Percentiles rank a stretch among this genome's conserved stretches.
Conservation (phyloP, 169 alveolate genomes). For the Plasmodium inui region DNA sequence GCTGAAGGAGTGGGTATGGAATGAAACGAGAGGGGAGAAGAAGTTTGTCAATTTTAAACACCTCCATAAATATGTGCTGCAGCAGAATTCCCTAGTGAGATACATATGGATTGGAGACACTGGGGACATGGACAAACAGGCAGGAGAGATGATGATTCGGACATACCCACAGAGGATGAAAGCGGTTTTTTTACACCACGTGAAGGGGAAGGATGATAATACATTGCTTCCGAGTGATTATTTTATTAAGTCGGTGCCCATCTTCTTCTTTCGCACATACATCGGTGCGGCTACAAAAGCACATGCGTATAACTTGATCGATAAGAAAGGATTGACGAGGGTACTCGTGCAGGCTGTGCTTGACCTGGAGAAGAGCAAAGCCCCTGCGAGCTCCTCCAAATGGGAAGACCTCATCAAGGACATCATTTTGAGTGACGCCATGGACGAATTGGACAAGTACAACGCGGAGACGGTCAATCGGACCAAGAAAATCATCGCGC, state of each 20-base stretch:
- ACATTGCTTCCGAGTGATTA: conserved; percentile 86
- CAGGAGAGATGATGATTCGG: conserved; percentile 89
- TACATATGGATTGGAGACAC: conserved; percentile 91
- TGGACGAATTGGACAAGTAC: conserved; percentile 83
- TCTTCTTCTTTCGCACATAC: conserved; percentile 86
- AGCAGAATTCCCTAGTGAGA: conserved; percentile 81
- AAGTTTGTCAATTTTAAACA: conserved; percentile 87
- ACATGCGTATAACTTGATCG: conserved; percentile 84
- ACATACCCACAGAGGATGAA: conserved; percentile 83
- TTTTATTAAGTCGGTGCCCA: conserved; percentile 88
- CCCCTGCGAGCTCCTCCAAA: conserved; percentile 81
- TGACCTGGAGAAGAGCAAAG: conserved; percentile 80
- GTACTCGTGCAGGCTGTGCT: conserved; percentile 87
- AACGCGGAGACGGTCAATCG: conserved; percentile 82
- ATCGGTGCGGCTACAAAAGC: conserved; percentile 90
- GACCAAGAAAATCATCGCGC: conserved; percentile 82
- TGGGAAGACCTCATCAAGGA: conserved; percentile 87
- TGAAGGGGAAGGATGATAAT: conserved; percentile 75
- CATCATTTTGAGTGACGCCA: conserved; percentile 82
- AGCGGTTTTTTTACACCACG: conserved; percentile 89
- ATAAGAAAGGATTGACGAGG: conserved; percentile 83
- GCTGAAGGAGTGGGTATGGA: conserved; percentile 88
- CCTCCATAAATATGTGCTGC: conserved; percentile 80
- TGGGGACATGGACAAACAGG: conserved; percentile 89
- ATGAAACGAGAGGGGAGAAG: conserved; percentile 87